Evolutionary conservation across 177 flowering plant genomes (phyloP).

Genomic region (Vitis hybrid): DNA sequence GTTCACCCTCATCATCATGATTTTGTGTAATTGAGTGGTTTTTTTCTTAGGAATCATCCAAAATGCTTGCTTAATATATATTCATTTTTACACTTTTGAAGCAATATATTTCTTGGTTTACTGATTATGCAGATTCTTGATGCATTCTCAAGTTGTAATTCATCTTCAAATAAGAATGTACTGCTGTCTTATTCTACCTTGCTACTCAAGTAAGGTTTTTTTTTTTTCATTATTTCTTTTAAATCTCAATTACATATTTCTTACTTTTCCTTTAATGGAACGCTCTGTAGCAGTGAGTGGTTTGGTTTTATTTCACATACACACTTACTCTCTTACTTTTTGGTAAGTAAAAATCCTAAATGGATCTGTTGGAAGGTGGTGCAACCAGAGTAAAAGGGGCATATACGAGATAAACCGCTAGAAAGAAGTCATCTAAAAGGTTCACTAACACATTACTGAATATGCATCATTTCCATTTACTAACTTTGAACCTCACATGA

Average conservation of each 20-base stretch:
- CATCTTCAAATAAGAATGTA: slow-evolving; percentile 76
- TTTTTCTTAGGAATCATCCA: background rate
- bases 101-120: slow-evolving; percentile 4
- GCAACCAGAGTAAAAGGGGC: no score
- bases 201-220: slow-evolving; percentile 75
- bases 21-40: background rate
- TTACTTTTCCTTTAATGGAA: background rate
- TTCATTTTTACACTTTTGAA: slow-evolving; percentile 4
- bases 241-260: no score
- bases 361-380: no score
- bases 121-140: slow-evolving; percentile 73
- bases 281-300: background rate
- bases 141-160: slow-evolving; percentile 61
- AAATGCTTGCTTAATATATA: background rate
- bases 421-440: no score
- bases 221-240: background rate
- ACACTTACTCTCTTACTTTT: no score
- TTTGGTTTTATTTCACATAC: background rate
- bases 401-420: no score
- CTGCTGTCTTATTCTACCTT: slow-evolving; percentile 79
- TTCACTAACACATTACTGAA: no score
- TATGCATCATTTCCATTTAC: no score
- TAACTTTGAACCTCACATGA: no score
- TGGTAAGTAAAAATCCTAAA: no score
- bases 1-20: background rate